phyloP scores from a whole-genome alignment of 768 basidiomycete species.

The Boletales sp. region DNA sequence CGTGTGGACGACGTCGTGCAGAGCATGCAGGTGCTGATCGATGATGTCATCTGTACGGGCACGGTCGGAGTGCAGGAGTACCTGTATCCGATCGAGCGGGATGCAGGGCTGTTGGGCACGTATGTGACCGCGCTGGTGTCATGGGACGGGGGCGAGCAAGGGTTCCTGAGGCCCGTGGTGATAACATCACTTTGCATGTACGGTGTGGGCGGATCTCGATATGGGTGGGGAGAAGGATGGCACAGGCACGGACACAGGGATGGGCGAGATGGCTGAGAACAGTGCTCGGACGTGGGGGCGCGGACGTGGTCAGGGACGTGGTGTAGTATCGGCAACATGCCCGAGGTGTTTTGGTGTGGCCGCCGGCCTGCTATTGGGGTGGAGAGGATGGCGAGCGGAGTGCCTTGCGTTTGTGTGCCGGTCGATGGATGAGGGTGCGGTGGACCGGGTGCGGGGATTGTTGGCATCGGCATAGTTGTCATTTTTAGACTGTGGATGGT shows the following conservation, averaged over 20 bases:
- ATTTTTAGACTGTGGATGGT: no score
- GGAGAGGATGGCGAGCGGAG: conserved; percentile 18
- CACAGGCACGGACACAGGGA: not conserved
- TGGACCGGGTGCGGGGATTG: conserved; percentile 12
- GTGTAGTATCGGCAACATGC: conserved; percentile 52
- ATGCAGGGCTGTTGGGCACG: conserved; percentile 56
- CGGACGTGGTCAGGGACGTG: conserved; percentile 48
- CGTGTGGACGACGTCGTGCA: conserved; percentile 35
- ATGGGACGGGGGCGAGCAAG: conserved; percentile 38
- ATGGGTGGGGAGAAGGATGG: conserved; percentile 7
- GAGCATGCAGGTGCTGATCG: conserved; percentile 50
- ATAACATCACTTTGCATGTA: conserved; percentile 76
- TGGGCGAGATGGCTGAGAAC: conserved; percentile 48
- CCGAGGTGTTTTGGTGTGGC: conserved; percentile 36
- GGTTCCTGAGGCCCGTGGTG: conserved; percentile 64
- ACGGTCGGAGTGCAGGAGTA: conserved; percentile 49
- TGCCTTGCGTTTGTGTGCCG: conserved; percentile 16
- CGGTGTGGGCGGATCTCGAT: conserved; percentile 66
- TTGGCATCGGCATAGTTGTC: not conserved
- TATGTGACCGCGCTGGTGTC: conserved; percentile 50
- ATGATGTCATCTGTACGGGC: conserved; percentile 41
- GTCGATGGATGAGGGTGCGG: conserved; percentile 4
- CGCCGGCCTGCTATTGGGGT: conserved; percentile 49
- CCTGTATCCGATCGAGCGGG: conserved; percentile 67
- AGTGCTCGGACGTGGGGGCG: conserved; percentile 48